These are phyloP conservation scores for Nemania sp. DNA, from an alignment of 2,329 filamentous ascomycete genomes.

Conservation along the genomic window DNA sequence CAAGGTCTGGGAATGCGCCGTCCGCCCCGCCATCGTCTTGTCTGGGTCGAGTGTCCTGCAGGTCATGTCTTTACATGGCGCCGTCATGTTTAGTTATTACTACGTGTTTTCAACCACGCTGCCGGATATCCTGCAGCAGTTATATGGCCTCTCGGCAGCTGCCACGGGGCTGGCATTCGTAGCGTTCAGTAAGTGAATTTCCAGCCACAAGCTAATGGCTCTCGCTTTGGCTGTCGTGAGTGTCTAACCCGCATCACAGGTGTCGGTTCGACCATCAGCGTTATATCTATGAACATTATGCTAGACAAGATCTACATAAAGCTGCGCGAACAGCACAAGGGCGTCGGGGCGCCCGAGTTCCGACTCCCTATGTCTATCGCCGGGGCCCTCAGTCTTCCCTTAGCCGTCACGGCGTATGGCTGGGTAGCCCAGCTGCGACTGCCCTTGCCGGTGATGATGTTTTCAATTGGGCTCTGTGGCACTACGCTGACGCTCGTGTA, in stretches of 20 bases:
- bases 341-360: conserved; percentile 63
- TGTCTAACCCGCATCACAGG: conserved; percentile 52
- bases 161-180: conserved; percentile 66
- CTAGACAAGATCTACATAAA: conserved; percentile 67
- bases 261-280: conserved; percentile 60
- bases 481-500: conserved; percentile 59
- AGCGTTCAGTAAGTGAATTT: conserved; percentile 60
- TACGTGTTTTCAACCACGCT: conserved; percentile 68
- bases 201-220: background rate
- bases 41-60: conserved; percentile 66
- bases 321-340: conserved; percentile 56
- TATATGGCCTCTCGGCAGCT: conserved; percentile 64
- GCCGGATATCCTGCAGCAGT: conserved; percentile 61
- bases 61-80: conserved; percentile 58
- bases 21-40: conserved; percentile 61
- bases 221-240: background rate
- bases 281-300: conserved; percentile 61
- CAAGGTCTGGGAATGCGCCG: conserved; percentile 56
- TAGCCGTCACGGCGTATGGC: conserved; percentile 61
- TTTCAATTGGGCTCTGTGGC: conserved; percentile 60
- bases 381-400: conserved; percentile 60
- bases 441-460: conserved; percentile 58
- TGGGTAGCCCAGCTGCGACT: conserved; percentile 61
- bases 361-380: conserved; percentile 65
- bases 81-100: conserved; percentile 63